Conservation (phyloP, 1,284 basidiomycete genomes). For the Papiliotrema laurentii region DNA sequence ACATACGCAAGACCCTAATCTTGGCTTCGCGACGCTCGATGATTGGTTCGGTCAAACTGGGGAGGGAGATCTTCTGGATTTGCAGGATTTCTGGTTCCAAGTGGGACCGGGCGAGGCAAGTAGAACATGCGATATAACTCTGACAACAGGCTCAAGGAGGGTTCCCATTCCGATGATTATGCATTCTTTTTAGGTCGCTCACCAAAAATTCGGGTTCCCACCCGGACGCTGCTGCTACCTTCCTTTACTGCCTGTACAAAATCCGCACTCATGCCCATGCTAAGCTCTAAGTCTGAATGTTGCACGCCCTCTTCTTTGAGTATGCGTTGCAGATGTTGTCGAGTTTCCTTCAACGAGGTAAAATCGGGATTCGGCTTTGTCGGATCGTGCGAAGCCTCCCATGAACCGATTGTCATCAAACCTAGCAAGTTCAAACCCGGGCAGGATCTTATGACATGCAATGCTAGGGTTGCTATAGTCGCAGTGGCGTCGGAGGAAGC, state of each 20-base stretch:
- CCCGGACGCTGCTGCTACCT: slow-evolving; percentile 82
- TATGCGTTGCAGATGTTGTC: slow-evolving; percentile 56
- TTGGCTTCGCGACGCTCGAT: slow-evolving; percentile 36
- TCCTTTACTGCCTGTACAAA: slow-evolving; percentile 79
- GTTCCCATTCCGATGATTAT: slow-evolving; percentile 28
- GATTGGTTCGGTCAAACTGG: slow-evolving; percentile 33
- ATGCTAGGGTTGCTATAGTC: slow-evolving; percentile 65
- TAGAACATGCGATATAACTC: neutral
- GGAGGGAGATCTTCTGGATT: slow-evolving; percentile 19
- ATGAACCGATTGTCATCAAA: slow-evolving; percentile 93
- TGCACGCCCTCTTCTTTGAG: slow-evolving; percentile 51
- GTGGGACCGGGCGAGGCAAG: slow-evolving; percentile 38
- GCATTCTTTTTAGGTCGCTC: slow-evolving; percentile 52
- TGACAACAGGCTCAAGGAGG: slow-evolving; percentile 32
- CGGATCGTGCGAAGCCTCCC: slow-evolving; percentile 60
- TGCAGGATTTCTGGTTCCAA: slow-evolving; percentile 38
- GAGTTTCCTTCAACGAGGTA: slow-evolving; percentile 60
- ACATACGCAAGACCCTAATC: slow-evolving; percentile 11
- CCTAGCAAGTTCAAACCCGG: slow-evolving; percentile 72
- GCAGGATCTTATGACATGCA: slow-evolving; percentile 67
- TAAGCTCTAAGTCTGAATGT: slow-evolving; percentile 63
- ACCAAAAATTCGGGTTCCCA: slow-evolving; percentile 91
- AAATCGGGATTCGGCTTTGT: slow-evolving; percentile 79
- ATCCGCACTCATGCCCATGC: slow-evolving; percentile 98
- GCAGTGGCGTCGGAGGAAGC: slow-evolving; percentile 23